Evolutionary conservation across 106 monocot genomes (phyloP).

Genomic region (Iris macrosiphon): DNA sequence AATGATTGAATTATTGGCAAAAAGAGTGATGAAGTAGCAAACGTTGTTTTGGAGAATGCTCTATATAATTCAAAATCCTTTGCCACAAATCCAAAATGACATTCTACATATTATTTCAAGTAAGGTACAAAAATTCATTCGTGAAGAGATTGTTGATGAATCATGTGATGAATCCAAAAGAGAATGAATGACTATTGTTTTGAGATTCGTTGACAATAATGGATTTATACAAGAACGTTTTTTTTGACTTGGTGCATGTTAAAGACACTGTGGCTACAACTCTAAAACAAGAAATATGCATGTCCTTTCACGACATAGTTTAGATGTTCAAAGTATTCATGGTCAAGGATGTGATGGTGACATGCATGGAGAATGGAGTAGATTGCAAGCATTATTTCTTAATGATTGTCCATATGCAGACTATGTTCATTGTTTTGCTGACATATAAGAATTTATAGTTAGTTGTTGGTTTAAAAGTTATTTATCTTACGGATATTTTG

Average conservation of each 20-base stretch:
- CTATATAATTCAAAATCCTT: not conserved
- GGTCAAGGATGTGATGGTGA: slow-evolving; percentile 5
- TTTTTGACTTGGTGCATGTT: not conserved
- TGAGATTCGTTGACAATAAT: too few species aligned
- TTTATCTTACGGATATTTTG: too few species aligned
- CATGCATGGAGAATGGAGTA: too few species aligned
- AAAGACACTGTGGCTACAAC: not conserved
- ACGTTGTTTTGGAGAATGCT: slow-evolving; percentile 4
- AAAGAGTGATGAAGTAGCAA: too few species aligned
- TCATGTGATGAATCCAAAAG: too few species aligned
- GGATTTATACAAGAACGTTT: not conserved
- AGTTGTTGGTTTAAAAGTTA: too few species aligned
- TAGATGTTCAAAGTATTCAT: not conserved
- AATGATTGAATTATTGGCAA: too few species aligned
- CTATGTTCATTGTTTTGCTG: too few species aligned
- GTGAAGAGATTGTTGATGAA: slow-evolving; percentile 7
- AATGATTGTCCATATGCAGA: too few species aligned
- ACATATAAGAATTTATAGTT: too few species aligned
- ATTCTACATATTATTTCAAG: slow-evolving; percentile 5
- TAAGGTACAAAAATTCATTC: not conserved
- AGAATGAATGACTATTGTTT: too few species aligned
- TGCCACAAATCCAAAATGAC: not conserved
- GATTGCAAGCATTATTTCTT: too few species aligned
- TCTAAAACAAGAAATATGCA: not conserved
- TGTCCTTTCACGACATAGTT: not conserved